Conservation (phyloP, 1,284 basidiomycete species). For the Megacollybia platyphylla region DNA sequence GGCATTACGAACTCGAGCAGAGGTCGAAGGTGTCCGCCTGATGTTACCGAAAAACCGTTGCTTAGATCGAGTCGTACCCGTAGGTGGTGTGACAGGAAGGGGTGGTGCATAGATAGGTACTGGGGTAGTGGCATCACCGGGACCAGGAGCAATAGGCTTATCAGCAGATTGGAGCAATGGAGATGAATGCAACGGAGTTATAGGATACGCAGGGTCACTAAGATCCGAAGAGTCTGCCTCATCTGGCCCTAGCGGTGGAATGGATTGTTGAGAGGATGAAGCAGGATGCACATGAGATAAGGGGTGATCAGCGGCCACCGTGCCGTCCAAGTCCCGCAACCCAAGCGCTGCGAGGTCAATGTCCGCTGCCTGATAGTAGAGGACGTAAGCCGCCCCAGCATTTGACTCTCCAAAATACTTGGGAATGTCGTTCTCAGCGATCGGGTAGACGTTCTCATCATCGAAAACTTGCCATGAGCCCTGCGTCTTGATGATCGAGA, state of each 20-base stretch:
- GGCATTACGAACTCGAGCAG: slow-evolving; percentile 1
- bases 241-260: slow-evolving; percentile 42
- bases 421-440: slow-evolving; percentile 82
- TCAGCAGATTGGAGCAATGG: slow-evolving; percentile 10
- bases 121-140: background rate
- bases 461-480: slow-evolving; percentile 91
- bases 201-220: slow-evolving; percentile 16
- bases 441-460: slow-evolving; percentile 82
- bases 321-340: slow-evolving; percentile 19
- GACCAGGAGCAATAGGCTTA: background rate
- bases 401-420: slow-evolving; percentile 91
- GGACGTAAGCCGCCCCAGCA: slow-evolving; percentile 87
- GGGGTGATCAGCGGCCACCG: slow-evolving; percentile 10
- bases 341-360: slow-evolving; percentile 65
- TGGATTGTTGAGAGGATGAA: slow-evolving; percentile 14
- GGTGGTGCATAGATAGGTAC: background rate
- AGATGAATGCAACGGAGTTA: slow-evolving; percentile 12
- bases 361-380: slow-evolving; percentile 94
- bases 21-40: slow-evolving; percentile 1
- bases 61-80: background rate
- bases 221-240: slow-evolving; percentile 20
- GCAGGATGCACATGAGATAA: slow-evolving; percentile 12
- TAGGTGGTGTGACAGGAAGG: background rate
- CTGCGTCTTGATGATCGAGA: slow-evolving; percentile 83
- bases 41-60: slow-evolving; percentile 2